Evolutionary conservation across 1,284 basidiomycete species (phyloP), one percentile per base, ranked within the genome.

Genomic region (Vanrija pseudolonga): DNA sequence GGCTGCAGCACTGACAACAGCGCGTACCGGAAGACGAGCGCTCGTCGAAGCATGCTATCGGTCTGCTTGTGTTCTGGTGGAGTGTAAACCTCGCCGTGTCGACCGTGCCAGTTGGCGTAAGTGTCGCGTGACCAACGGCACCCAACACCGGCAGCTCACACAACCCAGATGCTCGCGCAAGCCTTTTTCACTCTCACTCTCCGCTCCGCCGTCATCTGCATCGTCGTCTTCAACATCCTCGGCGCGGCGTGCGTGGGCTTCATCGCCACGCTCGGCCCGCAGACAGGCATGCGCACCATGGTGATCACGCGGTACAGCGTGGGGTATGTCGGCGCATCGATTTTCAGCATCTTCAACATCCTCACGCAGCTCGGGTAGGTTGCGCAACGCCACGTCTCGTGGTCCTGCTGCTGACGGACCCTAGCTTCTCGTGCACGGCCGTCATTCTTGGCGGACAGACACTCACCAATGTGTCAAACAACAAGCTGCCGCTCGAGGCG

Each of bases 261-360:
- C 63, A 80, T 84, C 47, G 81, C 83, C 14, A 83, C 78, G 1
- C 78, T 86, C n/a, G 85, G 85, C 0, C 84, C 84, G 1, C 72
- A 77, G 59, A 81, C 82, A 0, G 85, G 85, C 7, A 68, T 86
- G 47, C 78, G 85, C 6, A 85, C 84, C 0, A 85, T 87, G 82
- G 75, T 77, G 11, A 69, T 76, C 28, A 64, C 63, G 14, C 57
- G 60, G 12, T 63, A 63, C 59, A 80, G 80, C 51, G 82, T 82
- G 3, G 84, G 83, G 5, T 84, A 82, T 61, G 63, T 81, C 38
- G 83, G 83, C 12, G 79, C 81, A 1, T 78, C 77, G 9, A 76
- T 85, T 51, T 83, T 83, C 62, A 81, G 83, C 9, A 61, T 85
- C 46, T 67, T 85, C 8, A 85, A 84, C 63, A 82, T 84, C 59